Evolutionary conservation across 768 basidiomycete species (phyloP), one percentile per base, ranked within the genome.

Genomic region (Suillus bovinus): DNA sequence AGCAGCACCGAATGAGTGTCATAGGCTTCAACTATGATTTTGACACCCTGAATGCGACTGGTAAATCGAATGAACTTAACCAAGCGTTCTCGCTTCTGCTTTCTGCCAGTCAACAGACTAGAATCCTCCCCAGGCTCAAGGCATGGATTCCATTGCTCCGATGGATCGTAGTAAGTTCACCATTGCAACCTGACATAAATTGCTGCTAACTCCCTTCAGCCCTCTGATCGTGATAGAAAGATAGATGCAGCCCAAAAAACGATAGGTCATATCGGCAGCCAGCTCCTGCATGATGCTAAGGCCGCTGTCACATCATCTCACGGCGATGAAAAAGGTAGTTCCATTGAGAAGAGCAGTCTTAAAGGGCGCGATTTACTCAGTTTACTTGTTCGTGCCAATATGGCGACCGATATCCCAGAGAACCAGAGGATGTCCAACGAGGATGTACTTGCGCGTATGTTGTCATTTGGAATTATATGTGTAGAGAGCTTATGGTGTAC

Each of bases 401-500:
- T n/a, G n/a, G n/a, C n/a, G 0, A 82, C 80, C 1, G 86, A 90
- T 68, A 66, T 87, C 5, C 81, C 83, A 0, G 81, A 82, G 8
- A 75, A 66, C 50, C 86, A 88, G 68, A 76, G 76, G 39, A 74
- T 91, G 74, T 80, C 80, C 0, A 88, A 91, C 60, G 79, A 80
- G 33, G 89, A 90, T 63, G 85, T 91, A 17, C 62, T 88, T 2
- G 77, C 78, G 8, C 83, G 81, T 88, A 65, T 63, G 84, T 68
- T n/a, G 3, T 22, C 5, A 27, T 27, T 38, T 24, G 16, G 14
- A 27, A 9, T 27, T 13, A 22, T 11, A 13, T 16, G 20, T 17
- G 11, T 27, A 10, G 14, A 24, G 22, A 14, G 29, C 20, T 39
- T 11, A n/a, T n/a, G 17, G 17, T 46, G 27, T 65, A 39, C 22